A percentile compares a stretch with the other conserved stretches of the same genome.
Conservation (phyloP, 2,329 filamentous ascomycete species). For the Pseudocercospora musae region DNA sequence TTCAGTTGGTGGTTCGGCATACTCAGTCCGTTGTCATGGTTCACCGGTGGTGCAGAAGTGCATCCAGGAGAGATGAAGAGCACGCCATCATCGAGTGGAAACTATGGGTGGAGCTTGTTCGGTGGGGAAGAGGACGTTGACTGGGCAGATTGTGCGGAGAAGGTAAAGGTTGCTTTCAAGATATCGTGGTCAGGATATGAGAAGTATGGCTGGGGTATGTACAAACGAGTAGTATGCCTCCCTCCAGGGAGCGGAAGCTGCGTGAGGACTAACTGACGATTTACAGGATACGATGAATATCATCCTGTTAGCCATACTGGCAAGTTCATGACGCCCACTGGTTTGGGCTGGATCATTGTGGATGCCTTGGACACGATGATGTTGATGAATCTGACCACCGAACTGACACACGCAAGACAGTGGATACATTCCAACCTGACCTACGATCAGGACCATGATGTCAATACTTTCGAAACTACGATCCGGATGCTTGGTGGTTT, state of each 20-base stretch:
- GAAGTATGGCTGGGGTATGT: constrained; percentile 87
- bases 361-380: constrained; percentile 96
- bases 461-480: constrained; percentile 96
- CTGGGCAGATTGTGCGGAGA: constrained; percentile 74
- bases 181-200: constrained; percentile 92
- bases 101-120: constrained; percentile 52
- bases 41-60: constrained; percentile 12
- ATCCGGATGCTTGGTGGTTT: constrained; percentile 96
- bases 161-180: constrained; percentile 84
- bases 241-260: constrained; percentile 2
- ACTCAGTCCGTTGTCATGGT: constrained; percentile 43
- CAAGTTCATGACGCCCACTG: constrained; percentile 78
- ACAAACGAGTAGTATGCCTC: constrained; percentile 17
- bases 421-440: constrained; percentile 80
- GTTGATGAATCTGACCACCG: constrained; percentile 91
- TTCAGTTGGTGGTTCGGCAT: constrained; percentile 68
- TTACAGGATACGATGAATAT: constrained; percentile 71
- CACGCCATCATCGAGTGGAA: constrained; percentile 11
- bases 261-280: constrained; percentile 13
- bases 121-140: constrained; percentile 54
- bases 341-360: constrained; percentile 96
- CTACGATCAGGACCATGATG: constrained; percentile 90
- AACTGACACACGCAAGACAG: constrained; percentile 77
- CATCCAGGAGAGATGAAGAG: constrained; percentile 20
- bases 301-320: constrained; percentile 77